Evolutionary conservation across 108 stramenopile species (phyloP).

Genomic region (Cyclotella sp.): DNA sequence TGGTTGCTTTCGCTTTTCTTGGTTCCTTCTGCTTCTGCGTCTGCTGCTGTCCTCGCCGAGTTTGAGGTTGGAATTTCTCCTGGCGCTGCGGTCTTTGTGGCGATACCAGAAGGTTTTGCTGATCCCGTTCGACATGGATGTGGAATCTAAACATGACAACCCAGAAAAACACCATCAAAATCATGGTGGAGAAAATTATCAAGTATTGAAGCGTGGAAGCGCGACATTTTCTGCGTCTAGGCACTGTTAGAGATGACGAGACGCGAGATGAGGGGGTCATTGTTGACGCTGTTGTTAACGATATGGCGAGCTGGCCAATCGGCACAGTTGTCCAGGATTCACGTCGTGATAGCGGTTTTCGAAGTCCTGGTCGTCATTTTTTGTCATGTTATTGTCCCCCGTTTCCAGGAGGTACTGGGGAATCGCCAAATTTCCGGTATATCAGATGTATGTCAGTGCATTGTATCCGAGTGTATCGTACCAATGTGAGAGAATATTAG

Average conservation of each 20-base stretch:
- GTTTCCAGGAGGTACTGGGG: too few relatives aligned
- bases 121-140: not conserved
- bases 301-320: too few relatives aligned
- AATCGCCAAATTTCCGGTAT: too few relatives aligned
- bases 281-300: not conserved
- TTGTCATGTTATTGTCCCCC: too few relatives aligned
- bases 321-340: too few relatives aligned
- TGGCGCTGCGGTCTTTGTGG: too few relatives aligned
- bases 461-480: too few relatives aligned
- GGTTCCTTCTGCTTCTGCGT: not conserved
- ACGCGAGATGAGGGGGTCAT: not conserved
- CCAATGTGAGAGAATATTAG: too few relatives aligned
- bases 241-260: not conserved
- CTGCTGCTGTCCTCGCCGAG: not conserved
- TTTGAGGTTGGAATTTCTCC: not conserved
- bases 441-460: too few relatives aligned
- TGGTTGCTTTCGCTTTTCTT: conserved; percentile 37
- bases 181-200: conserved; percentile 6
- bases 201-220: conserved; percentile 7
- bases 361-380: too few relatives aligned
- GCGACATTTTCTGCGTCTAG: conserved; percentile 5
- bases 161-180: not conserved
- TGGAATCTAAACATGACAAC: not conserved
- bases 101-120: not conserved
- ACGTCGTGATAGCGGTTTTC: too few relatives aligned